Evolutionary conservation across 495 filamentous ascomycete species (phyloP).

Genomic region (Penicillium desertorum): DNA sequence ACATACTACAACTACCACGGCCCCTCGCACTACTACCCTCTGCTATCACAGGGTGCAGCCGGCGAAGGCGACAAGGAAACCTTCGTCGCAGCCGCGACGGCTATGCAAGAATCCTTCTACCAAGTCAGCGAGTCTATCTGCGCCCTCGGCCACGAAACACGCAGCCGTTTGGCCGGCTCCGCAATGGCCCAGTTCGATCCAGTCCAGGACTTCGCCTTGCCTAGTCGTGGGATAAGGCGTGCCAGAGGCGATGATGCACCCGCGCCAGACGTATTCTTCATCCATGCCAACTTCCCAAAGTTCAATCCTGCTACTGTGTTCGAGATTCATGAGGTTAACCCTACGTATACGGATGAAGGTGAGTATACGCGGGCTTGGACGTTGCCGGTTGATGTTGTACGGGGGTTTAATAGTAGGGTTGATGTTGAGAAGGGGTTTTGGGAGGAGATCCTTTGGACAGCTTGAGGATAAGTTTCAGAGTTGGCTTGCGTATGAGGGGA

Average conservation of each 20-base stretch:
- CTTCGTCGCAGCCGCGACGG: constrained; percentile 49
- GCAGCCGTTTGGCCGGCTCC: constrained; percentile 36
- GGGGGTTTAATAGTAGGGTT: constrained; percentile 28
- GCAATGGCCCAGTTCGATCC: constrained; percentile 45
- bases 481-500: constrained; percentile 31
- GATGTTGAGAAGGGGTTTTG: constrained; percentile 54
- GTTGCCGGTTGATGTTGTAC: constrained; percentile 37
- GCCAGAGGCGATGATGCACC: constrained; percentile 19
- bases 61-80: constrained; percentile 60
- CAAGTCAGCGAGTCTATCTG: constrained; percentile 39
- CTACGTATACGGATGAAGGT: constrained; percentile 36
- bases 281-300: constrained; percentile 48
- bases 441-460: constrained; percentile 48
- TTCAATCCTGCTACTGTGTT: constrained; percentile 50
- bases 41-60: constrained; percentile 49
- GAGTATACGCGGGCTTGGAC: constrained; percentile 47
- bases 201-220: constrained; percentile 31
- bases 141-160: constrained; percentile 27
- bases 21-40: constrained; percentile 47
- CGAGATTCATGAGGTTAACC: constrained; percentile 35
- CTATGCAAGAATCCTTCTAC: constrained; percentile 40
- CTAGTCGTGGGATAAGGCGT: constrained; percentile 20
- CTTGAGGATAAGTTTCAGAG: constrained; percentile 42
- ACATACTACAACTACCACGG: constrained; percentile 59
- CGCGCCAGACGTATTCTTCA: constrained; percentile 38